Evolutionary conservation across 2,329 filamentous ascomycete species (phyloP).

Genomic region (Zymoseptoria ardabiliae): DNA sequence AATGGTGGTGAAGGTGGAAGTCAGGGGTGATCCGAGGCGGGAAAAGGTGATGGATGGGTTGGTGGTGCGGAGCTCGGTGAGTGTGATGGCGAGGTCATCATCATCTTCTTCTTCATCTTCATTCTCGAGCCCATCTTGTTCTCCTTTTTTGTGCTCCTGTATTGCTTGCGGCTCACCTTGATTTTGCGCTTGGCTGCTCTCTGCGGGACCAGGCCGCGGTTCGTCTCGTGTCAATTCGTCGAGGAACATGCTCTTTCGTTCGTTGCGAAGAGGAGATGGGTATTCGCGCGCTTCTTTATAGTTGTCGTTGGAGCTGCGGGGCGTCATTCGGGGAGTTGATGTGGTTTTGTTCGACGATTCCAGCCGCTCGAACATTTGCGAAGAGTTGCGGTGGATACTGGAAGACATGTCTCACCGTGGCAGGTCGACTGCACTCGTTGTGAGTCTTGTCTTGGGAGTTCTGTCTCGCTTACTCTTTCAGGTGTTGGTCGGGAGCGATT

Average conservation of each 20-base stretch:
- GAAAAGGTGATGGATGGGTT: background rate
- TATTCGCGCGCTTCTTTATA: background rate
- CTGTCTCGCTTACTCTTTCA: no score
- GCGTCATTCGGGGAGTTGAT: background rate
- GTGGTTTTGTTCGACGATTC: background rate
- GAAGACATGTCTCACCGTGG: background rate
- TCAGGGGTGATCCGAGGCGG: background rate
- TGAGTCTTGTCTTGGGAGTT: no score
- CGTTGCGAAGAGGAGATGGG: background rate
- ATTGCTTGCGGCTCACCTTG: background rate
- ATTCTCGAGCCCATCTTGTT: background rate
- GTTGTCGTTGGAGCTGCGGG: background rate
- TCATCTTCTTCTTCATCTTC: constrained; percentile 1
- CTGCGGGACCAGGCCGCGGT: background rate
- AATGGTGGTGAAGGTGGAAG: background rate
- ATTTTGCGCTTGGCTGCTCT: background rate
- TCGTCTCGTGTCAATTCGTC: constrained; percentile 3
- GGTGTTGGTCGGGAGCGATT: background rate
- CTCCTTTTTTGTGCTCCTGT: background rate
- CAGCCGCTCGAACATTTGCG: background rate
- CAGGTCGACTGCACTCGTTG: background rate
- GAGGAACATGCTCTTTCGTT: constrained; percentile 5
- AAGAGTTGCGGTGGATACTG: background rate
- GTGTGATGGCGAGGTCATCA: constrained; percentile 2
- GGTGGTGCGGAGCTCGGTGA: background rate